Evolutionary conservation across 164 flowering plant species (phyloP).

Genomic region (Paratinospora sagittata): DNA sequence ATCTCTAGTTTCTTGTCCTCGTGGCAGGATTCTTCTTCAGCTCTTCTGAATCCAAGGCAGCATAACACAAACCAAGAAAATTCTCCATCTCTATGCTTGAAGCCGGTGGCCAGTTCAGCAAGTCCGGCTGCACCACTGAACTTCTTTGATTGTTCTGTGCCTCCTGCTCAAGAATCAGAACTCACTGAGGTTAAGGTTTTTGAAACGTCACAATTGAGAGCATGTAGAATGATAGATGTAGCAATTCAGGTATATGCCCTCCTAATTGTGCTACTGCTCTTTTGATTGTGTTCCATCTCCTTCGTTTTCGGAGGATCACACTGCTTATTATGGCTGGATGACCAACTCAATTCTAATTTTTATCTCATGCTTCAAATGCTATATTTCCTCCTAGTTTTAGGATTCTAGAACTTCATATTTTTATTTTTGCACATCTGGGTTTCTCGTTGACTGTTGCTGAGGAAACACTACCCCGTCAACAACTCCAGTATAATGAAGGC

Average conservation of each 20-base stretch:
- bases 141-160: slow-evolving; percentile 22
- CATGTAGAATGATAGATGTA: slow-evolving; percentile 46
- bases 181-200: slow-evolving; percentile 39
- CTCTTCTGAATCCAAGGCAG: slow-evolving; percentile 40
- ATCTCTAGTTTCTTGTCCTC: neutral
- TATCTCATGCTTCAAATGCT: neutral
- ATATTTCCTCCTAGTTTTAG: neutral
- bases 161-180: slow-evolving; percentile 27
- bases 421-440: neutral
- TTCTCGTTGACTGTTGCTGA: neutral
- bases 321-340: neutral
- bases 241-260: slow-evolving; percentile 44
- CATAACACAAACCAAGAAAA: slow-evolving; percentile 43
- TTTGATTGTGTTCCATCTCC: neutral
- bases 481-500: neutral
- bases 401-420: no score
- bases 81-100: slow-evolving; percentile 20
- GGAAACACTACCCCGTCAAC: neutral
- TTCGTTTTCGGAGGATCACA: neutral
- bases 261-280: neutral
- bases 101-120: slow-evolving; percentile 16
- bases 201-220: slow-evolving; percentile 43
- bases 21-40: slow-evolving; percentile 37
- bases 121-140: slow-evolving; percentile 15
- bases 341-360: neutral